Conservation (phyloP, 768 basidiomycete species). For the Xerocomellus amylosporus region DNA sequence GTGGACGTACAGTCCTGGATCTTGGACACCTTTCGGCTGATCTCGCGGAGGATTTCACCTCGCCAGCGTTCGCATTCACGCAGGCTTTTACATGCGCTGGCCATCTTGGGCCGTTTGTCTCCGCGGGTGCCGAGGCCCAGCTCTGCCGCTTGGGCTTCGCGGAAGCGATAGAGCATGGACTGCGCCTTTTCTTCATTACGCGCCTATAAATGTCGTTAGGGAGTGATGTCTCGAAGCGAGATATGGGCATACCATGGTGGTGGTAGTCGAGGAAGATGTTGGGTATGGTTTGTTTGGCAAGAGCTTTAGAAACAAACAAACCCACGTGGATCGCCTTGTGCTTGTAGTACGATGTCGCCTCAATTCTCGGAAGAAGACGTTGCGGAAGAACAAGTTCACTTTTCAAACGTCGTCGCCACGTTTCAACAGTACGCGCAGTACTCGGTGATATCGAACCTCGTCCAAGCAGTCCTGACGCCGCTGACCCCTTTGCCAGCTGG, state of each 20-base stretch:
- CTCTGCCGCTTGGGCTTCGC: conserved; percentile 94
- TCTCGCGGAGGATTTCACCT: conserved; percentile 92
- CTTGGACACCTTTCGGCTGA: conserved; percentile 94
- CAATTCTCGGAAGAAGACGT: conserved; percentile 34
- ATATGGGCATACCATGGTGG: conserved; percentile 15
- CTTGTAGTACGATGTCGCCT: conserved; percentile 25
- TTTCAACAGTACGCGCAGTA: conserved; percentile 76
- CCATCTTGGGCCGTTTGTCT: conserved; percentile 90
- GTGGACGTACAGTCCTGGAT: conserved; percentile 83
- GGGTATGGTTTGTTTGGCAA: conserved; percentile 23
- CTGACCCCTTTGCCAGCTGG: conserved; percentile 37
- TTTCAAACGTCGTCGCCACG: conserved; percentile 69
- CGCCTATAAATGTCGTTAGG: conserved; percentile 48
- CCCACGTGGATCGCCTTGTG: conserved; percentile 9
- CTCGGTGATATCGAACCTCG: conserved; percentile 37
- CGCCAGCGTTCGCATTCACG: conserved; percentile 94
- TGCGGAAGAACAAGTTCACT: conserved; percentile 65
- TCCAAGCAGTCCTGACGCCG: neutral
- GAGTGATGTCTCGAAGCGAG: too few relatives aligned
- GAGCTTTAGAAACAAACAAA: conserved; percentile 28
- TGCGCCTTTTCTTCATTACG: conserved; percentile 99
- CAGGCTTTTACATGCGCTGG: conserved; percentile 86
- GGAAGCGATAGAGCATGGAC: conserved; percentile 92
- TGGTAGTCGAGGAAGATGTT: neutral
- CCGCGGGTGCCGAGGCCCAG: conserved; percentile 83